These are phyloP conservation scores for Exophiala mesophila DNA, from an alignment of 2,329 filamentous ascomycete species.

Conservation along the genomic window DNA sequence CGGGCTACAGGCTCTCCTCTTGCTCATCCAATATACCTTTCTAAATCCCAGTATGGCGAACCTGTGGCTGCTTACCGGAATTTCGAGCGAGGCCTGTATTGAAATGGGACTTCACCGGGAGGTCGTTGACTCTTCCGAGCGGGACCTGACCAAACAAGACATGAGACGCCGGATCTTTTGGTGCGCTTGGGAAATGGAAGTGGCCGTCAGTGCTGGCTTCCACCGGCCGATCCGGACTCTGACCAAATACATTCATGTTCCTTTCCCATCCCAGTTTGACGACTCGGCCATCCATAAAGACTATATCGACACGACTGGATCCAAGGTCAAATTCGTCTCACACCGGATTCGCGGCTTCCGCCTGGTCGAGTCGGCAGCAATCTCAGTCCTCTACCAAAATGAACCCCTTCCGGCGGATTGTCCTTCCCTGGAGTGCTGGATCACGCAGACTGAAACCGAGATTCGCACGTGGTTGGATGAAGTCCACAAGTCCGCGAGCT, in stretches of 20 bases:
- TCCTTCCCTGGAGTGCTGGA: slow-evolving; percentile 6
- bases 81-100: slow-evolving; percentile 77
- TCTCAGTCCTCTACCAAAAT: slow-evolving; percentile 8
- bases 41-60: slow-evolving; percentile 87
- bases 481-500: neutral
- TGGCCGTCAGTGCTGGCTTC: slow-evolving; percentile 5
- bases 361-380: slow-evolving; percentile 6
- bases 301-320: slow-evolving; percentile 1
- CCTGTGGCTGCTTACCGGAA: slow-evolving; percentile 87
- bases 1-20: slow-evolving; percentile 79
- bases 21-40: slow-evolving; percentile 85
- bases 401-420: slow-evolving; percentile 6
- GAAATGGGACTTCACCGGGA: slow-evolving; percentile 93
- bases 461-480: slow-evolving; percentile 6
- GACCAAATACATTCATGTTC: slow-evolving; percentile 8
- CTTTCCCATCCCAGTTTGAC: slow-evolving; percentile 4
- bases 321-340: slow-evolving; percentile 3
- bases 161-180: slow-evolving; percentile 71
- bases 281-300: slow-evolving; percentile 2
- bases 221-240: slow-evolving; percentile 3
- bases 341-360: slow-evolving; percentile 4
- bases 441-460: neutral
- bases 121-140: slow-evolving; percentile 63
- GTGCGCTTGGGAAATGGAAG: slow-evolving; percentile 13
- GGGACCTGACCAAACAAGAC: slow-evolving; percentile 66